phyloP scores from a whole-genome alignment of 805 yeast species.

The Barnettozyma siamensis region DNA sequence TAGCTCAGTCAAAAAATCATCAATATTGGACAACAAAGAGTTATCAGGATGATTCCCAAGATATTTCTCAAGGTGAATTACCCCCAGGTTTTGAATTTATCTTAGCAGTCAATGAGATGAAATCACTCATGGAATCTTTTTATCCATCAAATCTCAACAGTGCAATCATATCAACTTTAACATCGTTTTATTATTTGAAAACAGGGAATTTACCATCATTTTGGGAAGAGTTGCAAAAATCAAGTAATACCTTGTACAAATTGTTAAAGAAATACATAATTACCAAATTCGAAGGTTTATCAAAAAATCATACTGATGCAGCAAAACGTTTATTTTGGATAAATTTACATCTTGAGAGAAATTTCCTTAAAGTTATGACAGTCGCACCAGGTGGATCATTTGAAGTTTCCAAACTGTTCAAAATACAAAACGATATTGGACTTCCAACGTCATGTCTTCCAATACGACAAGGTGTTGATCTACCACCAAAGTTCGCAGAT shows the following conservation, averaged over 20 bases:
- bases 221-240: slow-evolving; percentile 2
- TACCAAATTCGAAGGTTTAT: neutral
- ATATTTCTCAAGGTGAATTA: neutral
- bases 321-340: slow-evolving; percentile 4
- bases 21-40: neutral
- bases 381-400: neutral
- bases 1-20: neutral
- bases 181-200: slow-evolving; percentile 2
- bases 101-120: neutral
- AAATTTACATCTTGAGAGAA: slow-evolving; percentile 1
- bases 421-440: neutral
- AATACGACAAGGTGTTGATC: neutral
- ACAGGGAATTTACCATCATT: slow-evolving; percentile 3
- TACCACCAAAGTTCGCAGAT: neutral
- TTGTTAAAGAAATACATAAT: neutral
- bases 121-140: neutral
- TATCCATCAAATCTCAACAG: neutral
- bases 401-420: neutral
- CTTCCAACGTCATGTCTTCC: slow-evolving; percentile 2
- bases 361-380: neutral
- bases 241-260: neutral
- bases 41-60: neutral
- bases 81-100: slow-evolving; percentile 5
- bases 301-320: neutral
- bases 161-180: neutral